A percentile compares a stretch with the other conserved stretches of the same genome.
phyloP scores from a whole-genome alignment of 108 stramenopile genomes.

The Nannochloropsis salina region DNA sequence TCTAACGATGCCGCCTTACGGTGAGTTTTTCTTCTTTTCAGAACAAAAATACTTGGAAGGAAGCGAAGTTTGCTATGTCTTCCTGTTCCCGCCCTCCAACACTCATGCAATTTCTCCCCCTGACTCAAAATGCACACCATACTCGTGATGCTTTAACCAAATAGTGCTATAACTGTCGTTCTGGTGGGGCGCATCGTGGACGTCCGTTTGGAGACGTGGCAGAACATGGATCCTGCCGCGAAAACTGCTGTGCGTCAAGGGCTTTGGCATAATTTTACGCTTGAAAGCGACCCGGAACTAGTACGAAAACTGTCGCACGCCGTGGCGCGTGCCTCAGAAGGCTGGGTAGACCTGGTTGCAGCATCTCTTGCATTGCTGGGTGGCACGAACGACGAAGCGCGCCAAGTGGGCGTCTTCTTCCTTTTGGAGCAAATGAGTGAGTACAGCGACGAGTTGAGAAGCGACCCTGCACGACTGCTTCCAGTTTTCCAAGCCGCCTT shows the following conservation, averaged over 20 bases:
- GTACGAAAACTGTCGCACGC: not conserved
- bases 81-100: no score
- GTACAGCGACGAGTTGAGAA: not conserved
- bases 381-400: not conserved
- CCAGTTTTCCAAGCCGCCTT: not conserved
- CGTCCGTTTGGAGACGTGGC: not conserved
- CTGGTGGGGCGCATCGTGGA: not conserved
- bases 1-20: not conserved
- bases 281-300: not conserved
- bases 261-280: not conserved
- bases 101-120: not conserved
- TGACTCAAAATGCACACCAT: not conserved
- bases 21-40: not conserved
- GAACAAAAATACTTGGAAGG: no score
- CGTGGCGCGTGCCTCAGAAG: not conserved
- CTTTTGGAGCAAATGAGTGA: not conserved
- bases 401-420: not conserved
- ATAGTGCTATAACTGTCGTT: not conserved
- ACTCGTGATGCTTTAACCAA: not conserved
- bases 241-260: not conserved
- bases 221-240: not conserved
- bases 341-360: not conserved
- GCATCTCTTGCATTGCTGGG: not conserved
- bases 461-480: not conserved
- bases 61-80: no score